phyloP scores from a whole-genome alignment of 768 basidiomycete genomes.

The Tricholoma sp. region DNA sequence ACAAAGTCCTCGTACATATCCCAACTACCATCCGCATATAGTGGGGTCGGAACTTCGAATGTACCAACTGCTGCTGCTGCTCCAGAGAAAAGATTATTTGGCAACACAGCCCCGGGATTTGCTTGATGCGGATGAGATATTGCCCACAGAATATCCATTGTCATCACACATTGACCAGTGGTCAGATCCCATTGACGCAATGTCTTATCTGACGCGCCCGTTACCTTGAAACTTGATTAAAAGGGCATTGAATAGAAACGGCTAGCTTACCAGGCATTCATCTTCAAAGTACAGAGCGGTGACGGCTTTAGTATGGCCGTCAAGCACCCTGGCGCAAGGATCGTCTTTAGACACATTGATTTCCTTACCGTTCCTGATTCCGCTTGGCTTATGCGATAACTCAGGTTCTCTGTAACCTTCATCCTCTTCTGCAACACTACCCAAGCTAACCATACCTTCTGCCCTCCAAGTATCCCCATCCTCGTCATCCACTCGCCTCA shows the following conservation, averaged over 20 bases:
- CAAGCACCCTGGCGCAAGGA: constrained; percentile 68
- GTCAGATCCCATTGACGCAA: constrained; percentile 97
- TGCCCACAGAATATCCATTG: constrained; percentile 99
- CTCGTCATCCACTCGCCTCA: constrained; percentile 76
- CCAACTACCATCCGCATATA: constrained; percentile 86
- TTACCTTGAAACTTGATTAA: constrained; percentile 57
- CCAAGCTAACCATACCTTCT: constrained; percentile 50
- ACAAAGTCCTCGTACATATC: constrained; percentile 98
- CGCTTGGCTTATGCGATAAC: constrained; percentile 31
- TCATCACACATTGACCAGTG: constrained; percentile 97
- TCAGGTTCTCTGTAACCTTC: constrained; percentile 45
- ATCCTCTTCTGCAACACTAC: constrained; percentile 62
- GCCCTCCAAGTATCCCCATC: constrained; percentile 55
- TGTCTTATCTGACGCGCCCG: constrained; percentile 97
- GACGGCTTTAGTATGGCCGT: constrained; percentile 91
- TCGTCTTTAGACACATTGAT: constrained; percentile 39
- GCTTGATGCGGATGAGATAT: constrained; percentile 79
- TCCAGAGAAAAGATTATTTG: constrained; percentile 46
- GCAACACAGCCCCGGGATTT: constrained; percentile 32
- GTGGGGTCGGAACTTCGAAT: constrained; percentile 82
- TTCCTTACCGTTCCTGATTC: constrained; percentile 35
- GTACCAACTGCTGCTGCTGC: constrained; percentile 51
- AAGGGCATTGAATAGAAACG: constrained; percentile 1
- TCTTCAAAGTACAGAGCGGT: constrained; percentile 96
- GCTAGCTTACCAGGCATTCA: constrained; percentile 74